These are phyloP conservation scores for Exophiala bonariae DNA, from an alignment of 2,329 filamentous ascomycete genomes.

Conservation along the genomic window DNA sequence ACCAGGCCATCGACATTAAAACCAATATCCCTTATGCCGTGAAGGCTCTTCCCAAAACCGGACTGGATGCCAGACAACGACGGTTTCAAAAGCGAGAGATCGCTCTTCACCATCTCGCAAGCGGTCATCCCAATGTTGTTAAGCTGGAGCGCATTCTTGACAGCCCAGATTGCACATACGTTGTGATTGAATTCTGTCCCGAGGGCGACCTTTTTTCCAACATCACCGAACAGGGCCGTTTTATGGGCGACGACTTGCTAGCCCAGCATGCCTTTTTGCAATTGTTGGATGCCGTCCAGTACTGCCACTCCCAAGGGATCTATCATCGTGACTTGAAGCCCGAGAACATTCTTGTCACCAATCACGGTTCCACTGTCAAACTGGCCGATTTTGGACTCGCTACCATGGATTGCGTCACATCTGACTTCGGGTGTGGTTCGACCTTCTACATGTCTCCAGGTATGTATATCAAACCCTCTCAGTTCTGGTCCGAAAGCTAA, in stretches of 20 bases:
- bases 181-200: slow-evolving; percentile 94
- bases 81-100: slow-evolving; percentile 94
- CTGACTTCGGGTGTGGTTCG: slow-evolving; percentile 95
- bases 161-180: slow-evolving; percentile 87
- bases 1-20: slow-evolving; percentile 80
- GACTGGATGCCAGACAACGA: slow-evolving; percentile 81
- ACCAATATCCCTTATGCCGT: slow-evolving; percentile 85
- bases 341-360: slow-evolving; percentile 92
- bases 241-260: slow-evolving; percentile 86
- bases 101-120: slow-evolving; percentile 83
- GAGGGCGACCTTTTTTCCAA: slow-evolving; percentile 97
- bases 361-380: slow-evolving; percentile 86
- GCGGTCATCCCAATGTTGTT: slow-evolving; percentile 87
- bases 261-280: slow-evolving; percentile 89
- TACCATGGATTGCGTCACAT: slow-evolving; percentile 77
- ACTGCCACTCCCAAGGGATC: slow-evolving; percentile 89
- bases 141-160: slow-evolving; percentile 93
- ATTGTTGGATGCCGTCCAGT: slow-evolving; percentile 92
- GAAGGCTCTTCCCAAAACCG: slow-evolving; percentile 93
- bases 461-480: slow-evolving; percentile 52
- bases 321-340: slow-evolving; percentile 98
- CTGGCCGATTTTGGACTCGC: slow-evolving; percentile 96
- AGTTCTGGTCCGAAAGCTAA: slow-evolving; percentile 28
- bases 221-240: slow-evolving; percentile 93
- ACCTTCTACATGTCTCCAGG: slow-evolving; percentile 99